phyloP scores from a whole-genome alignment of 495 filamentous ascomycete genomes.

The Elasticomyces elasticus region DNA sequence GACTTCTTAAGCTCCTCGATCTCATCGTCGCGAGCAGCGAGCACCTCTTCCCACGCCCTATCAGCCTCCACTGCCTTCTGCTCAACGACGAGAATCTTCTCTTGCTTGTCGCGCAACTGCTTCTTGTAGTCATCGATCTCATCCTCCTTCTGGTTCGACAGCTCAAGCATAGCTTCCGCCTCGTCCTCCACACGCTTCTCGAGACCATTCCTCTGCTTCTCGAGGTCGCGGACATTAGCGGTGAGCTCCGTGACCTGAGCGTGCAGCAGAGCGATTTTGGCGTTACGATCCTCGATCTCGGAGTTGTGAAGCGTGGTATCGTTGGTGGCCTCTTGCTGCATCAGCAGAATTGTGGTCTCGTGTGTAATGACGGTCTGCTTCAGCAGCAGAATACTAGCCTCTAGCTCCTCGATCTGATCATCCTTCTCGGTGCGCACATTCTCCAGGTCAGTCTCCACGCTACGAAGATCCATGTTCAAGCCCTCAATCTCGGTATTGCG shows the following conservation, averaged over 20 bases:
- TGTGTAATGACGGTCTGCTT: conserved; percentile 6
- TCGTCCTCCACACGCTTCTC: conserved; percentile 20
- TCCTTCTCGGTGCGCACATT: neutral
- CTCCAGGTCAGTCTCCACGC: conserved; percentile 5
- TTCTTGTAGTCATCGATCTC: conserved; percentile 12
- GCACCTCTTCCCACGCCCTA: conserved; percentile 11
- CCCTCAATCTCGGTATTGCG: conserved; percentile 7
- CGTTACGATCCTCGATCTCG: conserved; percentile 18
- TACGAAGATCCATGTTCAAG: conserved; percentile 4
- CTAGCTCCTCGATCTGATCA: conserved; percentile 2
- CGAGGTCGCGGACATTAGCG: conserved; percentile 1
- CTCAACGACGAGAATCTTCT: conserved; percentile 16
- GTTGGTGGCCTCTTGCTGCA: neutral
- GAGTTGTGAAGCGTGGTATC: conserved; percentile 6
- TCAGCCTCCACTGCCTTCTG: conserved; percentile 10
- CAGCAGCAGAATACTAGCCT: conserved; percentile 1
- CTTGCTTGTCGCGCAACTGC: conserved; percentile 14
- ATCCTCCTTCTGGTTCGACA: conserved; percentile 12
- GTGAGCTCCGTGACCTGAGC: neutral
- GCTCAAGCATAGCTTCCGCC: conserved; percentile 18
- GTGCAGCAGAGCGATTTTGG: conserved; percentile 7
- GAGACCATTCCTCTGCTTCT: conserved; percentile 5
- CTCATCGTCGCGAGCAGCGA: conserved; percentile 8
- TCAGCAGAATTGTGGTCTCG: neutral
- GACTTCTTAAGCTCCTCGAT: neutral